These are phyloP conservation scores for Cyberlindnera mississippiensis DNA, from an alignment of 805 yeast species.

Conservation along the genomic window DNA sequence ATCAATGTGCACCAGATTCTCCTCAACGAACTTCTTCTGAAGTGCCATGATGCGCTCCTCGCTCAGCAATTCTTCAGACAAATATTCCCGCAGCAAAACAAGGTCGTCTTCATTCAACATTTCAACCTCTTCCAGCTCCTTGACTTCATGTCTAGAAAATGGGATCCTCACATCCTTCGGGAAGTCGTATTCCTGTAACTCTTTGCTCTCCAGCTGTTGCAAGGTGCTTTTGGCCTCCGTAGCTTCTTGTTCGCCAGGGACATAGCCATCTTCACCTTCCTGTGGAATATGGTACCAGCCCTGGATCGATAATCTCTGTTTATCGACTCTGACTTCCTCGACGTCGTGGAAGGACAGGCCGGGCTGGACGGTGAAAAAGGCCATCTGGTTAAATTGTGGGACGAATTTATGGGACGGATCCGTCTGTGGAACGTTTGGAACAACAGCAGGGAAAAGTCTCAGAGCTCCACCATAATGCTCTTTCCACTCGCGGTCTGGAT, in stretches of 20 bases:
- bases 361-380: slow-evolving; percentile 93
- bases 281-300: slow-evolving; percentile 99
- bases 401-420: slow-evolving; percentile 68
- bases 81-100: slow-evolving; percentile 45
- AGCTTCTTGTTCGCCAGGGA: slow-evolving; percentile 76
- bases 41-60: slow-evolving; percentile 38
- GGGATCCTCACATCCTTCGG: slow-evolving; percentile 60
- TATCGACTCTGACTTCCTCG: slow-evolving; percentile 91
- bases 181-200: slow-evolving; percentile 73
- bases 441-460: slow-evolving; percentile 78
- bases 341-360: slow-evolving; percentile 97
- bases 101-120: slow-evolving; percentile 39
- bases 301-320: slow-evolving; percentile 86
- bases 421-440: slow-evolving; percentile 84
- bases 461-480: slow-evolving; percentile 92
- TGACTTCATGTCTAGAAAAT: slow-evolving; percentile 37
- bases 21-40: slow-evolving; percentile 52
- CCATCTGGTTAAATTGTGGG: slow-evolving; percentile 95
- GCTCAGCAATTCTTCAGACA: slow-evolving; percentile 52
- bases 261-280: slow-evolving; percentile 80
- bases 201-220: slow-evolving; percentile 73
- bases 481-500: slow-evolving; percentile 87
- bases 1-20: slow-evolving; percentile 64
- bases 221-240: slow-evolving; percentile 73
- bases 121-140: slow-evolving; percentile 21